Percentiles rank a stretch among this genome's conserved stretches.
Evolutionary conservation across 2,329 filamentous ascomycete genomes (phyloP).

Genomic region (Pleoardoris graminearum): DNA sequence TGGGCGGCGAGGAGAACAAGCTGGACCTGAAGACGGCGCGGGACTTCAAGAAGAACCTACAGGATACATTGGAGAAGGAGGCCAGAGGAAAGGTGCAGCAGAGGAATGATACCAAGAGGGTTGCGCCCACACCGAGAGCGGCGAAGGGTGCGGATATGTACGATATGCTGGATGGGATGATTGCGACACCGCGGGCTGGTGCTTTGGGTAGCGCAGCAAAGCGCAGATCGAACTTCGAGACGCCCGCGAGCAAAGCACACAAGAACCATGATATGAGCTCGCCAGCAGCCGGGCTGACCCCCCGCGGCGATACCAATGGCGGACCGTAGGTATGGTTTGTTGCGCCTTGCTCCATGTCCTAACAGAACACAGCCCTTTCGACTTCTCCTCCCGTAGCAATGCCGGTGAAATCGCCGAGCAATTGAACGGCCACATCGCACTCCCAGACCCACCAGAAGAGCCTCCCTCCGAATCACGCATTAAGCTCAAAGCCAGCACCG

Average conservation of each 20-base stretch:
- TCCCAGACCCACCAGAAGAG: conserved; percentile 70
- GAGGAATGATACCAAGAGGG: conserved; percentile 63
- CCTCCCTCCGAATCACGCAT: conserved; percentile 77
- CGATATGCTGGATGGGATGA: conserved; percentile 67
- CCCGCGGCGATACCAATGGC: conserved; percentile 40
- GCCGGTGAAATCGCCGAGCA: conserved; percentile 81
- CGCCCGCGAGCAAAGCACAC: conserved; percentile 48
- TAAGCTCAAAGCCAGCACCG: conserved; percentile 81
- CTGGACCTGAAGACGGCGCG: conserved; percentile 71
- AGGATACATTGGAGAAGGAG: conserved; percentile 79
- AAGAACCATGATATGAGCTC: conserved; percentile 54
- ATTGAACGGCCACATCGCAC: conserved; percentile 73
- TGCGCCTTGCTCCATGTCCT: conserved; percentile 11
- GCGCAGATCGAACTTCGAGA: conserved; percentile 57
- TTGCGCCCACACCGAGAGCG: conserved; percentile 62
- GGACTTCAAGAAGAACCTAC: conserved; percentile 82
- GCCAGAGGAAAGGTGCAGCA: conserved; percentile 68
- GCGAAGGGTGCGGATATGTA: conserved; percentile 69
- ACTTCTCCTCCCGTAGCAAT: conserved; percentile 77
- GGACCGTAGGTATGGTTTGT: conserved; percentile 43
- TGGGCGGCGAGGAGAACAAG: conserved; percentile 78
- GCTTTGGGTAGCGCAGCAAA: conserved; percentile 53
- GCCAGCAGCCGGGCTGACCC: conserved; percentile 48
- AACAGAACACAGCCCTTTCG: conserved; percentile 52
- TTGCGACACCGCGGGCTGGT: conserved; percentile 49